A percentile compares a stretch with the other conserved stretches of the same genome.
phyloP scores from a whole-genome alignment of 164 flowering plant genomes.

The Paratinospora sagittata region DNA sequence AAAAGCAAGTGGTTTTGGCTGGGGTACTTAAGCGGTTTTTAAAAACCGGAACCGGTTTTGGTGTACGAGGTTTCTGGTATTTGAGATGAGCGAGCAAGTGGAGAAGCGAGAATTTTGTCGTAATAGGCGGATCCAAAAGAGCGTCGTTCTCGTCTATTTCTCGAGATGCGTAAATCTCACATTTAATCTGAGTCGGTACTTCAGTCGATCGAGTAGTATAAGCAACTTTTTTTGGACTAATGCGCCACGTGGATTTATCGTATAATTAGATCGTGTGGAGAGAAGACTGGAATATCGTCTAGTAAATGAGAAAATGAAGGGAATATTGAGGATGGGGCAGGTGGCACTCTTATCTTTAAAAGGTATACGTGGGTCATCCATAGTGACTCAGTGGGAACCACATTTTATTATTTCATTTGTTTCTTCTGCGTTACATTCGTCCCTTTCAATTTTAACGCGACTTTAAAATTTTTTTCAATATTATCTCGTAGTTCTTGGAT shows the following conservation, averaged over 20 bases:
- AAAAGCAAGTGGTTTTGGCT: neutral
- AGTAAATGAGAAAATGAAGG: neutral
- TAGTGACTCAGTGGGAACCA: neutral
- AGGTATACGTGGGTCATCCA: neutral
- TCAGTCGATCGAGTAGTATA: neutral
- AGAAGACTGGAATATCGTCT: neutral
- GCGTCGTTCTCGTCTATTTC: neutral
- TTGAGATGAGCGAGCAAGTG: neutral
- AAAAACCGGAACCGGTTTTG: neutral
- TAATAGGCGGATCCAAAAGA: neutral
- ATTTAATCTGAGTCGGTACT: neutral
- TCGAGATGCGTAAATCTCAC: neutral
- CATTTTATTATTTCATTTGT: neutral
- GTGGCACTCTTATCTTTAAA: neutral
- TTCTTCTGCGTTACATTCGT: neutral
- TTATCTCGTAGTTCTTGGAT: too few species aligned
- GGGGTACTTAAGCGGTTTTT: neutral
- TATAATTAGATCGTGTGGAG: neutral
- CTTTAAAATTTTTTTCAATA: too few species aligned
- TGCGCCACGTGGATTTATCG: neutral
- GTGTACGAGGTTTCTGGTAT: constrained; percentile 1
- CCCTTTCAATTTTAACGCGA: neutral
- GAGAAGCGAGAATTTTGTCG: neutral
- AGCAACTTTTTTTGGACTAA: neutral
- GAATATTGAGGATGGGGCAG: neutral